These are phyloP conservation scores for Colletotrichum sp. DNA, from an alignment of 2,329 filamentous ascomycete genomes.

Conservation along the genomic window DNA sequence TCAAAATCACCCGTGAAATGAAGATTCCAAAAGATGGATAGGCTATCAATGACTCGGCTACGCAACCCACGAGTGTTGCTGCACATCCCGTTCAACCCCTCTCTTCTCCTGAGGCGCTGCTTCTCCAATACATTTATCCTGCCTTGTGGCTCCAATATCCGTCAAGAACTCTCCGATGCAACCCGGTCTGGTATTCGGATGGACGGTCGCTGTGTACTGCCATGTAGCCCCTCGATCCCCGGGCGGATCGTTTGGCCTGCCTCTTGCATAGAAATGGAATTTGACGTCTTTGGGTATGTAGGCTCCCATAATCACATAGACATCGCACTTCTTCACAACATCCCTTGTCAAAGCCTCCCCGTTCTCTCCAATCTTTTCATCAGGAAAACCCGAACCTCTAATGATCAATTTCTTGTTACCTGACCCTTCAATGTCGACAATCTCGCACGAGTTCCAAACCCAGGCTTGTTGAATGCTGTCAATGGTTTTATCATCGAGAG, in stretches of 20 bases:
- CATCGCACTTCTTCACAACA: background rate
- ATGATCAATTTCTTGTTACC: background rate
- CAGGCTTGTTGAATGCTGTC: background rate
- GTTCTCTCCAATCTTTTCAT: background rate
- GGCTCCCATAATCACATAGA: rapidly evolving
- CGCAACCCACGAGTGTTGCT: background rate
- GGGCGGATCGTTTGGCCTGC: background rate
- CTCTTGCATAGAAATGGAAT: background rate
- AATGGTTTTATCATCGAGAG: background rate
- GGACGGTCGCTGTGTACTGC: background rate
- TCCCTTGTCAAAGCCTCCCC: background rate
- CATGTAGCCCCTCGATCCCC: background rate
- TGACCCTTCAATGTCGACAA: background rate
- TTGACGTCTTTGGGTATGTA: background rate
- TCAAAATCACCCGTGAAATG: background rate
- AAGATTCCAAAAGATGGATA: background rate
- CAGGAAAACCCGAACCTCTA: background rate
- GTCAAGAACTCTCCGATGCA: background rate
- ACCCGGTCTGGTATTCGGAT: background rate
- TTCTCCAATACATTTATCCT: background rate
- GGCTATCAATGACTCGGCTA: background rate
- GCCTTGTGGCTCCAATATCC: background rate
- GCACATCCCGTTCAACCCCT: background rate
- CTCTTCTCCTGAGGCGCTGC: background rate
- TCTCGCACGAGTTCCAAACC: background rate